Evolutionary conservation across 352 stramenopile species (phyloP), one percentile per base, ranked within the genome.

Genomic region (Phytophthora pisi): DNA sequence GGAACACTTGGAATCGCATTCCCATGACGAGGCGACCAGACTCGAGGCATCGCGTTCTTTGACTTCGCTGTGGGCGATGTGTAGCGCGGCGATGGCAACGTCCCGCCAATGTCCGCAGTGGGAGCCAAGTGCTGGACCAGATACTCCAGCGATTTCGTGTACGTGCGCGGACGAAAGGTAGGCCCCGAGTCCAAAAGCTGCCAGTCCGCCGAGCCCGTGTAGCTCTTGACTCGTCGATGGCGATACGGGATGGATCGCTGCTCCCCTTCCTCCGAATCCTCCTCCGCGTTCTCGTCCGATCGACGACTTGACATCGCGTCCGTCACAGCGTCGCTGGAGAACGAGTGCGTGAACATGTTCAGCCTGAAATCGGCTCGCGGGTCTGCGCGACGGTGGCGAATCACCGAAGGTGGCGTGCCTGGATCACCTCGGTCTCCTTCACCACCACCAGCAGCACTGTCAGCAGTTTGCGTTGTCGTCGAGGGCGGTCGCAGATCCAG

Each of bases 121-220:
- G 86, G 77, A 2, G 87, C 81, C 16, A 95, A 66, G 63, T 95
- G 87, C 70, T 95, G 90, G 0, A 95, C 87, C 28, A 95, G 61
- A 64, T 86, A 93, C 8, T 82, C 85, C 9, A 95, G 52, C 4
- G 87, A 95, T 56, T 91, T 93, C 9, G 84, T 95, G 66, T 95
- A 93, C 43, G 84, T 85, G 6, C 82, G 78, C 13, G 78, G 75
- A 0, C 86, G 78, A 46, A 84, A 76, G 5, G 53, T 30, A 46
- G 57, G 52, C 16, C 52, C 61, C 28, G 64, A 66, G 9, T 78
- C 70, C 1, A 57, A 13, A 3, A 68, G 38, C 6, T 74, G 54
- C 68, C 74, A 84, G 11, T 74, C 57, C 6, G 66, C 54, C n/a
- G 73, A 52, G 2, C 61, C 68, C 23, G 72, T 68, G 61, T 82